These are phyloP conservation scores for Phytophthora aleatoria DNA, from an alignment of 352 stramenopile species.

Conservation along the genomic window DNA sequence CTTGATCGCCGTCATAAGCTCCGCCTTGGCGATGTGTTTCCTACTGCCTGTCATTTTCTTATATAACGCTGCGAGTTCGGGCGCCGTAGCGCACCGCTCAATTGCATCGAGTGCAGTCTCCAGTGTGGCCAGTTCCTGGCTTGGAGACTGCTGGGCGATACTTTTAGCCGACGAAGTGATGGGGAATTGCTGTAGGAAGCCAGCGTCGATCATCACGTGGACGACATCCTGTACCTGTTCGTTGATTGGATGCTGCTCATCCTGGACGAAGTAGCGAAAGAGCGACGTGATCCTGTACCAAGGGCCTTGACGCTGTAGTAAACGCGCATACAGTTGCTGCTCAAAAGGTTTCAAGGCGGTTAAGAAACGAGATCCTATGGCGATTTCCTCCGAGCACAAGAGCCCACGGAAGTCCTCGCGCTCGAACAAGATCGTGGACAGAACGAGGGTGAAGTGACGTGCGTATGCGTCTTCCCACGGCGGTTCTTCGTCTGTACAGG, in stretches of 20 bases:
- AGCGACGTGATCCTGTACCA: constrained; percentile 78
- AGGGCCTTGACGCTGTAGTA: constrained; percentile 77
- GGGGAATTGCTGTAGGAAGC: constrained; percentile 44
- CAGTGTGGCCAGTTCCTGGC: constrained; percentile 15
- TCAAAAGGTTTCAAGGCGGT: constrained; percentile 46
- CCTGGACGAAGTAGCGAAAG: constrained; percentile 55
- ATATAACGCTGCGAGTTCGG: constrained; percentile 53
- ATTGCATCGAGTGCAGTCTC: constrained; percentile 56
- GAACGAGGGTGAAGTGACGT: constrained; percentile 63
- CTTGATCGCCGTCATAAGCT: constrained; percentile 48
- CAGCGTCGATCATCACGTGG: constrained; percentile 40
- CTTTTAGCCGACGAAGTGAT: constrained; percentile 1
- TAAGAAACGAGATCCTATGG: constrained; percentile 53
- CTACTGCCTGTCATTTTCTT: constrained; percentile 65
- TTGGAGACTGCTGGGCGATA: constrained; percentile 2
- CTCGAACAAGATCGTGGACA: constrained; percentile 48
- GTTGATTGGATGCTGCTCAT: constrained; percentile 26
- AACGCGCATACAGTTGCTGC: constrained; percentile 75
- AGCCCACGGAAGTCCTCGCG: constrained; percentile 55
- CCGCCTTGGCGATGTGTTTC: constrained; percentile 42
- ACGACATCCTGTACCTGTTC: constrained; percentile 50
- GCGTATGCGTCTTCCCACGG: constrained; percentile 64
- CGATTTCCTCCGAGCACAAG: constrained; percentile 50
- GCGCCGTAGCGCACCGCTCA: constrained; percentile 48
- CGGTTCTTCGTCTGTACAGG: neutral